Percentiles rank a stretch among this genome's conserved stretches.
Evolutionary conservation across 306 rosid species (phyloP).

Genomic region (Quercus wislizeni): DNA sequence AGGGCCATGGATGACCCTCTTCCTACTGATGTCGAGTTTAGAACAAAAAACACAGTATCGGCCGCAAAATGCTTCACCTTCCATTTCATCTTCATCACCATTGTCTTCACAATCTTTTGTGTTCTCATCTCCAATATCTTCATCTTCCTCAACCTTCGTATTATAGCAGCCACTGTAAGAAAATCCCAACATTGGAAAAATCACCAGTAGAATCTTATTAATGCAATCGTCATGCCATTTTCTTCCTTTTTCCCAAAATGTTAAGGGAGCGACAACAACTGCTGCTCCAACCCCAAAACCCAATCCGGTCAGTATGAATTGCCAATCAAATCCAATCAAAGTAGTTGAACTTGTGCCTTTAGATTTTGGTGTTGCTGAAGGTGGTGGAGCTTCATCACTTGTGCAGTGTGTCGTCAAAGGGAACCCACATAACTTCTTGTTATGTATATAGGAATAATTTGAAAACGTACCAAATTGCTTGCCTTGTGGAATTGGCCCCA

Average conservation of each 20-base stretch:
- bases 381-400: rapidly evolving
- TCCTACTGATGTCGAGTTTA: too few relatives aligned
- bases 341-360: neutral
- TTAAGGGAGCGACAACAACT: slow-evolving; percentile 45
- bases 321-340: slow-evolving; percentile 53
- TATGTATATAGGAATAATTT: neutral
- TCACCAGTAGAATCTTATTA: slow-evolving; percentile 47
- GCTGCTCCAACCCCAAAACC: slow-evolving; percentile 94
- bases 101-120: slow-evolving; percentile 8
- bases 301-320: slow-evolving; percentile 50
- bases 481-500: slow-evolving; percentile 18
- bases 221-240: slow-evolving; percentile 56
- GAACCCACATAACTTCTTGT: slow-evolving; percentile 28
- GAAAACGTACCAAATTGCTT: slow-evolving; percentile 22
- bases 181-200: slow-evolving; percentile 56
- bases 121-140: slow-evolving; percentile 25
- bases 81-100: neutral
- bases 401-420: slow-evolving; percentile 13
- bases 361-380: neutral
- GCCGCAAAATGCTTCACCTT: too few relatives aligned
- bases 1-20: too few relatives aligned
- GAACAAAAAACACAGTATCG: too few relatives aligned
- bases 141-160: slow-evolving; percentile 32
- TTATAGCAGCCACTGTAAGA: slow-evolving; percentile 38
- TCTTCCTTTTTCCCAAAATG: slow-evolving; percentile 64